Evolutionary conservation across 176 grass and related monocot genomes (phyloP).

Genomic region (Carex myosuroides): DNA sequence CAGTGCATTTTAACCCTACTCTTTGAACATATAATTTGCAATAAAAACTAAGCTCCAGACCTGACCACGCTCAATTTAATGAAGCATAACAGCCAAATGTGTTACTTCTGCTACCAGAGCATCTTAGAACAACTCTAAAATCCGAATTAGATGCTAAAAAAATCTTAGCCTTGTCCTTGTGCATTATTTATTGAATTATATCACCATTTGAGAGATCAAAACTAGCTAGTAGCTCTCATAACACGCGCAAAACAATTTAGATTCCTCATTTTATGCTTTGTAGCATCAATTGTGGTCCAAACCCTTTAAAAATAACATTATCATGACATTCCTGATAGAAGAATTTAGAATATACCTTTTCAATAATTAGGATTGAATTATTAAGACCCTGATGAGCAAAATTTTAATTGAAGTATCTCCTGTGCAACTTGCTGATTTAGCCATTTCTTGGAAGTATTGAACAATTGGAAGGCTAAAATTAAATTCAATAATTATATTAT

Average conservation of each 20-base stretch:
- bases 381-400: background rate
- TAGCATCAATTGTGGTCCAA: background rate
- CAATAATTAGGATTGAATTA: slow-evolving; percentile 29
- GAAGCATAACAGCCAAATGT: background rate
- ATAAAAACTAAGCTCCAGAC: background rate
- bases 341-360: slow-evolving; percentile 43
- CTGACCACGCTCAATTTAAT: background rate
- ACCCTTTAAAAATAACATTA: background rate
- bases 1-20: too few species aligned
- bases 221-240: background rate
- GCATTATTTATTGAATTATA: background rate
- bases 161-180: background rate
- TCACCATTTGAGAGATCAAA: background rate
- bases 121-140: background rate
- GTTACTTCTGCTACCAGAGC: background rate
- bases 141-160: background rate
- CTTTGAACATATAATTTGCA: background rate
- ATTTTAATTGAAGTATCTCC: background rate
- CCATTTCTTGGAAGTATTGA: background rate
- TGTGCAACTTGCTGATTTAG: background rate
- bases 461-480: too few species aligned
- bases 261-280: background rate
- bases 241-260: background rate
- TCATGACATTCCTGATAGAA: slow-evolving; percentile 13
- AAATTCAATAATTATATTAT: too few species aligned